Percentiles rank a stretch among this genome's conserved stretches.
Evolutionary conservation across 1,139 yeast species (phyloP).

Genomic region (Diutina neorugosa): DNA sequence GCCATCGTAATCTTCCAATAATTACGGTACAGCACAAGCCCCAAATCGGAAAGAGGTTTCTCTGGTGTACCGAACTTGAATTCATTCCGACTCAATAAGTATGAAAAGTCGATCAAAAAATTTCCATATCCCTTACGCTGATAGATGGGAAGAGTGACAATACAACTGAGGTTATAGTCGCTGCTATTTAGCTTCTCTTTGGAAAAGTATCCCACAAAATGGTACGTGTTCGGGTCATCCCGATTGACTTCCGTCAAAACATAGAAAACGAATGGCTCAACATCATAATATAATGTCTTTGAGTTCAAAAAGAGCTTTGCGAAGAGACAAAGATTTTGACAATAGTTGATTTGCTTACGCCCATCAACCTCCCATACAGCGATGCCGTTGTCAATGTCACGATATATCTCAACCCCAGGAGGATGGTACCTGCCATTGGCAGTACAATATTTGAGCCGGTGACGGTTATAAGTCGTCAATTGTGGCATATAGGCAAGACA

Average conservation of each 20-base stretch:
- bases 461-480: conserved; percentile 57
- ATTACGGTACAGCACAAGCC: conserved; percentile 72
- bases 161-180: conserved; percentile 80
- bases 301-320: conserved; percentile 86
- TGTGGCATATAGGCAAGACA: conserved; percentile 77
- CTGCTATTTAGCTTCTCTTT: conserved; percentile 73
- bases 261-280: conserved; percentile 88
- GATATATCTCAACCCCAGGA: conserved; percentile 85
- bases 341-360: conserved; percentile 63
- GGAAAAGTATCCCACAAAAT: conserved; percentile 88
- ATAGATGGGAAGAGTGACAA: conserved; percentile 75
- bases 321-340: conserved; percentile 79
- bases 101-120: conserved; percentile 80
- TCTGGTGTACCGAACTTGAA: conserved; percentile 86
- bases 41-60: conserved; percentile 82
- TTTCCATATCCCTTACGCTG: conserved; percentile 88
- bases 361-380: conserved; percentile 93
- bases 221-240: conserved; percentile 37
- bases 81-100: conserved; percentile 63
- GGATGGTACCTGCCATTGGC: conserved; percentile 47
- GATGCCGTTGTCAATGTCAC: conserved; percentile 38
- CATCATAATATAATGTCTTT: conserved; percentile 86
- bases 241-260: conserved; percentile 63
- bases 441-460: conserved; percentile 53
- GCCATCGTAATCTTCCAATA: conserved; percentile 75